A percentile compares a stretch with the other conserved stretches of the same genome.
These are phyloP conservation scores for Quillaja saponaria DNA, from an alignment of 306 rosid genomes.

Conservation along the genomic window DNA sequence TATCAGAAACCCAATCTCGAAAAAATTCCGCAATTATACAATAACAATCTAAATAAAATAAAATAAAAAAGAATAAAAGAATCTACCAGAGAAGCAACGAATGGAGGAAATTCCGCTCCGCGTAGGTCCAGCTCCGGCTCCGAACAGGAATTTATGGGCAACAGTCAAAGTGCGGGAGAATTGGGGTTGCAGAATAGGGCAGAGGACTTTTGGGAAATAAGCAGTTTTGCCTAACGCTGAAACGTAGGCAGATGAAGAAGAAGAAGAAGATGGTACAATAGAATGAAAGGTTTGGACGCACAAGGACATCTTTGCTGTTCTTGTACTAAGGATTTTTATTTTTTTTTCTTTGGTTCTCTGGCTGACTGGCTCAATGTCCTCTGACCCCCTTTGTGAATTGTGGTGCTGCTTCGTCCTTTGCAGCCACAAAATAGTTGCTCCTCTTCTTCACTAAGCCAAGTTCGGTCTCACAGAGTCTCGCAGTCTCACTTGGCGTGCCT, in stretches of 20 bases:
- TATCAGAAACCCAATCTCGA: too few species aligned
- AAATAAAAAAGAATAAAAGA: not conserved
- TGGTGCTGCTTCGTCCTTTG: too few species aligned
- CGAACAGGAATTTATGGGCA: slow-evolving; percentile 23
- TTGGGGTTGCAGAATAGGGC: slow-evolving; percentile 26
- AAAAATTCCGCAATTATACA: too few species aligned
- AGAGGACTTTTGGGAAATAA: slow-evolving; percentile 22
- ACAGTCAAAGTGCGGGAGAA: slow-evolving; percentile 19
- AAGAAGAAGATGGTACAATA: slow-evolving; percentile 22
- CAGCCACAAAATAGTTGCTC: too few species aligned
- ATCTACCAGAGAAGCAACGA: slow-evolving; percentile 76
- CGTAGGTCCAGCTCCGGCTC: slow-evolving; percentile 32
- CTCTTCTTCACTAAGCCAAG: too few species aligned
- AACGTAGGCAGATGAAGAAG: slow-evolving; percentile 32
- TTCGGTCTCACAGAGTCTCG: too few species aligned
- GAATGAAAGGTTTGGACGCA: slow-evolving; percentile 42
- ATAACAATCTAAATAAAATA: not conserved
- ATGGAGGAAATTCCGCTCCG: slow-evolving; percentile 29
- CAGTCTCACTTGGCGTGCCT: too few species aligned
- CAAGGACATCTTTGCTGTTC: slow-evolving; percentile 38
- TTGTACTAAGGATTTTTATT: too few species aligned
- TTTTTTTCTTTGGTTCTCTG: too few species aligned
- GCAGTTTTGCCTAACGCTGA: slow-evolving; percentile 21
- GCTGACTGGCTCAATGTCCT: too few species aligned
- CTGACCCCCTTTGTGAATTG: too few species aligned